Evolutionary conservation across 192 early-diverging fungal genomes (phyloP), one percentile per base, ranked within the genome.

Genomic region (Gaertneriomyces semiglobifer): DNA sequence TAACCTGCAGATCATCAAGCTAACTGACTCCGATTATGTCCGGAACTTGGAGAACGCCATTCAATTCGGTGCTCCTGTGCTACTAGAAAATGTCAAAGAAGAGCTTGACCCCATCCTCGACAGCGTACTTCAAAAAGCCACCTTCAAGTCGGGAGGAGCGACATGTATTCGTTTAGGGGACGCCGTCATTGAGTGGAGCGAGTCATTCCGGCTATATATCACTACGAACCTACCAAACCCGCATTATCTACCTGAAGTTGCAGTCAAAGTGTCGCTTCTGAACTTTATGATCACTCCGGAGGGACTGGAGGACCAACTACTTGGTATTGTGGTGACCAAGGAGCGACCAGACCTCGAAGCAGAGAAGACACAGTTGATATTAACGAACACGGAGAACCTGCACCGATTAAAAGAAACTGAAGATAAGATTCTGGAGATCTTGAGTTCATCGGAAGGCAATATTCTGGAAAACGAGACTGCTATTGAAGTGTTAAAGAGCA

Each of bases 231-330:
- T 87, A 11, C 60, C 84, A 19, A 87, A 87, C 62, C 85, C 85
- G 5, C 85, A 87, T 53, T 87, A 87, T 65, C 69, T 87, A 41
- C 85, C 85, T 0, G 85, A 87, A 69, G 64, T 84, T 0, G 69
- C 73, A 7, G 83, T 85, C 14, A 87, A 87, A 70, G 84, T 87
- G 2, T 86, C 85, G 45, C 67, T 87, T 20, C 77, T 87, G 41
- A 87, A 87, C 72, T 87, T 87, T 62, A 86, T 86, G 84, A 87
- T 87, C 61, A 87, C 85, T n/a, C 81, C 84, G 3, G 85, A 86
- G 59, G 85, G 85, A 40, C 58, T 87, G 7, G 85, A 87, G 55
- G 85, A 87, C 54, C 85, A 87, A 66, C 67, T 86, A 16, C 74
- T 87, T 9, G 85, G 85, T 20, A 85, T 84, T 44, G 85, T 87